Conservation (phyloP, 768 basidiomycete genomes). For the Exidia glandulosa region DNA sequence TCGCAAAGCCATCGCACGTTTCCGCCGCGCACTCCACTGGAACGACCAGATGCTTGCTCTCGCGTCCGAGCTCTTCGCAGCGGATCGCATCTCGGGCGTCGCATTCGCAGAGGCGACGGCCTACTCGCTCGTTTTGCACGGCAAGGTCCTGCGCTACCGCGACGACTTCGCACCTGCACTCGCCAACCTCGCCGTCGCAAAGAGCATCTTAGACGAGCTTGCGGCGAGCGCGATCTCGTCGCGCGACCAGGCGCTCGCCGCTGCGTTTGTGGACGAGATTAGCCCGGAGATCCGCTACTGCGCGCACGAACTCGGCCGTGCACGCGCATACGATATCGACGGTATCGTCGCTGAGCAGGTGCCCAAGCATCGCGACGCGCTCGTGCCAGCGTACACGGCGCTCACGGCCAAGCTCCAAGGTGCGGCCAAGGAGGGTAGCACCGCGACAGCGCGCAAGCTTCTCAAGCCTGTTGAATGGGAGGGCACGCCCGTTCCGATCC, state of each 20-base stretch:
- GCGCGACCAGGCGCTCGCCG: constrained; percentile 78
- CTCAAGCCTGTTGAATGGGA: constrained; percentile 66
- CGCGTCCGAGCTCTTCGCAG: constrained; percentile 50
- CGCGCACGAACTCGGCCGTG: constrained; percentile 75
- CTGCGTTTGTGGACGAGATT: constrained; percentile 74
- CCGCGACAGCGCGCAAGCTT: constrained; percentile 36
- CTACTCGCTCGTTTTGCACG: constrained; percentile 73
- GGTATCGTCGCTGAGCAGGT: constrained; percentile 58
- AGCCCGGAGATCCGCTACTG: constrained; percentile 87
- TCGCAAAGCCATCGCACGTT: constrained; percentile 66
- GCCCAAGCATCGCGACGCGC: constrained; percentile 39
- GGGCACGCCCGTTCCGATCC: constrained; percentile 68
- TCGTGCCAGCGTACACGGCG: constrained; percentile 53
- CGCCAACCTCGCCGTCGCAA: constrained; percentile 67
- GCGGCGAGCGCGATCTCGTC: constrained; percentile 54
- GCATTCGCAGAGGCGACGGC: constrained; percentile 58
- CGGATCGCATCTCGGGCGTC: constrained; percentile 41
- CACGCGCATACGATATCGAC: constrained; percentile 73
- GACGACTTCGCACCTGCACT: constrained; percentile 57
- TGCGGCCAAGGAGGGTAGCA: constrained; percentile 26
- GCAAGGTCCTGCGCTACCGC: constrained; percentile 69
- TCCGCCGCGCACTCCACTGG: constrained; percentile 72
- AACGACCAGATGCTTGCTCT: constrained; percentile 65
- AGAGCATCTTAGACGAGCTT: constrained; percentile 58
- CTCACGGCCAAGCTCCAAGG: constrained; percentile 39